Percentiles rank a stretch among this genome's conserved stretches.
These are phyloP conservation scores for Talaromyces adpressus DNA, from an alignment of 495 filamentous ascomycete genomes.

Conservation along the genomic window DNA sequence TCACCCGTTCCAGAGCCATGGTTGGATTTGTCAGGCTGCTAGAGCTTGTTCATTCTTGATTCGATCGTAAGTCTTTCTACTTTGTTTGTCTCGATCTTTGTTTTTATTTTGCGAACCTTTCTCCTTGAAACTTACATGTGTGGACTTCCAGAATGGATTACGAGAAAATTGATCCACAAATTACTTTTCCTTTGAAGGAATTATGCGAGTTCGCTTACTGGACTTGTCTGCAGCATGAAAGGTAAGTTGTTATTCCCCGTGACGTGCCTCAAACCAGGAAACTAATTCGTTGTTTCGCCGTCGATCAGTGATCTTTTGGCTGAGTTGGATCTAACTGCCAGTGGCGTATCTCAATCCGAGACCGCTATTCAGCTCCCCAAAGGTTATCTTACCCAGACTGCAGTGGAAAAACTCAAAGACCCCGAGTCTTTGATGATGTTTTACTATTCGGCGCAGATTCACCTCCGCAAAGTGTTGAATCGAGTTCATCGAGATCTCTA, in stretches of 20 bases:
- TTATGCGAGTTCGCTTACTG: slow-evolving; percentile 77
- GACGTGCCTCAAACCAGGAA: background rate
- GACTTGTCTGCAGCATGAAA: slow-evolving; percentile 92
- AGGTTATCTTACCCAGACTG: slow-evolving; percentile 20
- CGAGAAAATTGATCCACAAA: slow-evolving; percentile 11
- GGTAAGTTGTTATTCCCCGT: slow-evolving; percentile 37
- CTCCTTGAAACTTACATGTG: background rate
- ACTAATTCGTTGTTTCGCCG: background rate
- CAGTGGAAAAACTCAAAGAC: slow-evolving; percentile 14
- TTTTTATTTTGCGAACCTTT: background rate
- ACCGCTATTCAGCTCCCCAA: slow-evolving; percentile 58
- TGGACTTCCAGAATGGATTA: slow-evolving; percentile 14
- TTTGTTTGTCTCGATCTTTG: slow-evolving; percentile 1
- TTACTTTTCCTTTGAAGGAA: slow-evolving; percentile 14
- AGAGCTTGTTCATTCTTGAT: slow-evolving; percentile 69
- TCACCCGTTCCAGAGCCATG: slow-evolving; percentile 82
- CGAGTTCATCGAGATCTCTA: slow-evolving; percentile 75
- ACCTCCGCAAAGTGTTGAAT: slow-evolving; percentile 79
- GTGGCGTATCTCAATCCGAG: slow-evolving; percentile 67
- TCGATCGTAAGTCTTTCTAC: slow-evolving; percentile 50
- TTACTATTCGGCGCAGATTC: slow-evolving; percentile 81
- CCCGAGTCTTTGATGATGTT: slow-evolving; percentile 51
- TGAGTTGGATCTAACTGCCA: slow-evolving; percentile 77
- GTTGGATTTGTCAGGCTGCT: slow-evolving; percentile 76
- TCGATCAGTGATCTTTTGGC: slow-evolving; percentile 75